These are phyloP conservation scores for Metarhizium anisopliae DNA, from an alignment of 2,329 filamentous ascomycete genomes.

Conservation along the genomic window DNA sequence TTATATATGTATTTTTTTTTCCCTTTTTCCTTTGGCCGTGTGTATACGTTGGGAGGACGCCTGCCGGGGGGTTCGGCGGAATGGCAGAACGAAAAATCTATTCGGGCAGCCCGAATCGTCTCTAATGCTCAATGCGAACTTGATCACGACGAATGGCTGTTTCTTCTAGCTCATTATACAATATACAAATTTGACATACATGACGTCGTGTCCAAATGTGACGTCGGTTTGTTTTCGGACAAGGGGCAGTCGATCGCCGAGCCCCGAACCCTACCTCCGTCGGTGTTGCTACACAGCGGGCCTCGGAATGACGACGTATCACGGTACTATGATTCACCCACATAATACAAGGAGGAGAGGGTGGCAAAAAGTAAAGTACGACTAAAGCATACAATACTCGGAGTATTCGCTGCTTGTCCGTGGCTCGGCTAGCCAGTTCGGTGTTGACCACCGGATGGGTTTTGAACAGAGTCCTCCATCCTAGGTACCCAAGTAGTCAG, in stretches of 20 bases:
- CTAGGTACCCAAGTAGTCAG: too few relatives aligned
- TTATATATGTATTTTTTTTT: background rate
- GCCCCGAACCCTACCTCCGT: background rate
- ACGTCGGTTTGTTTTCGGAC: background rate
- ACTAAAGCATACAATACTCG: too few relatives aligned
- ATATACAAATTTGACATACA: constrained; percentile 27
- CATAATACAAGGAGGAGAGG: background rate
- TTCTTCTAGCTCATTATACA: constrained; percentile 28
- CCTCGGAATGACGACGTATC: background rate
- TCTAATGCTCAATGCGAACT: constrained; percentile 30
- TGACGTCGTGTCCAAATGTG: constrained; percentile 14
- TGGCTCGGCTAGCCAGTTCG: too few relatives aligned
- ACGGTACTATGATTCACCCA: background rate
- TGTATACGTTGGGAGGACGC: constrained; percentile 6
- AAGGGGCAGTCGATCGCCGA: background rate
- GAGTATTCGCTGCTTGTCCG: too few relatives aligned
- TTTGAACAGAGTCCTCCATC: too few relatives aligned
- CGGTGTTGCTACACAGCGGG: background rate
- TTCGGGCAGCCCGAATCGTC: constrained; percentile 15
- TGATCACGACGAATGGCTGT: constrained; percentile 32
- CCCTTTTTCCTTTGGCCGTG: background rate
- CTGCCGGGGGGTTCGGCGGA: constrained; percentile 4
- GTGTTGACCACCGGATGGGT: too few relatives aligned
- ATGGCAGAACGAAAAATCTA: constrained; percentile 1
- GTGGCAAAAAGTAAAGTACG: too few relatives aligned